phyloP scores from a whole-genome alignment of 257 asterid species.

The Solanum neorickii region DNA sequence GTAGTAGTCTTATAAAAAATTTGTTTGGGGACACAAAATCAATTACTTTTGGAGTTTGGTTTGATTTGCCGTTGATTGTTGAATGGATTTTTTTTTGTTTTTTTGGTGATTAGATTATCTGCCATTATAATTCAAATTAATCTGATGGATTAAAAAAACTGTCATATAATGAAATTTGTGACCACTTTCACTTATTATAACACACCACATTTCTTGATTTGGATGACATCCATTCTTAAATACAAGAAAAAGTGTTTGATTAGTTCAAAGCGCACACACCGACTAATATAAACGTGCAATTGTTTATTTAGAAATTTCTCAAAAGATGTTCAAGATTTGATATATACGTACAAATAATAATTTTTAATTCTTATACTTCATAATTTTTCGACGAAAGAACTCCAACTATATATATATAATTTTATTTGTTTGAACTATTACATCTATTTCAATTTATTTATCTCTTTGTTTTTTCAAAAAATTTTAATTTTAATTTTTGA shows the following conservation, averaged over 20 bases:
- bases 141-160: not conserved
- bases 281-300: not conserved
- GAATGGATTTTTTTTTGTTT: not conserved
- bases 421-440: too few relatives aligned
- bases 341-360: too few relatives aligned
- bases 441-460: too few relatives aligned
- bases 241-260: not conserved
- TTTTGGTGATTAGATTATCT: not conserved
- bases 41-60: not conserved
- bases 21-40: not conserved
- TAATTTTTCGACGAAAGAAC: not conserved
- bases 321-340: too few relatives aligned
- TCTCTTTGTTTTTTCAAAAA: too few relatives aligned
- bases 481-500: too few relatives aligned
- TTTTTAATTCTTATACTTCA: too few relatives aligned
- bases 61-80: not conserved
- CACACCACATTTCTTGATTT: not conserved
- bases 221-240: not conserved
- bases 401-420: too few relatives aligned
- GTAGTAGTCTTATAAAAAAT: not conserved
- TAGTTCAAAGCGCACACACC: not conserved
- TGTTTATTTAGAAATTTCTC: not conserved
- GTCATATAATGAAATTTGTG: not conserved
- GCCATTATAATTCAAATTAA: not conserved
- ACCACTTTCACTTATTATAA: not conserved